Conservation (phyloP, 2,329 filamentous ascomycete species). For the Fusarium sublunatum region DNA sequence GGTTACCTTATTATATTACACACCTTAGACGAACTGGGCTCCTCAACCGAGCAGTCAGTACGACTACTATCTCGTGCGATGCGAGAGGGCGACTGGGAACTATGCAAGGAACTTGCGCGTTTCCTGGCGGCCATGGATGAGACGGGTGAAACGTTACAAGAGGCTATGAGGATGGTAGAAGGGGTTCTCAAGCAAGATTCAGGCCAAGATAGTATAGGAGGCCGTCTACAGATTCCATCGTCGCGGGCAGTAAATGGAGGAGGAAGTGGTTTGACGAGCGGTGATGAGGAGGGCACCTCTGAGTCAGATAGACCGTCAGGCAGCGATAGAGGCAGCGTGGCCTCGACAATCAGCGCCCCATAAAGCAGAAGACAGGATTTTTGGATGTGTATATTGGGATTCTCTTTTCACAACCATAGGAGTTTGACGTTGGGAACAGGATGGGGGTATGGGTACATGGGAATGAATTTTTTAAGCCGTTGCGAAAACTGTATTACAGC, state of each 20-base stretch:
- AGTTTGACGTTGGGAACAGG: conserved; percentile 29
- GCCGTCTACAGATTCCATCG: conserved; percentile 50
- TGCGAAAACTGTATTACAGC: neutral
- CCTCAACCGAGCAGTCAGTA: conserved; percentile 81
- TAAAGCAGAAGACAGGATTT: conserved; percentile 18
- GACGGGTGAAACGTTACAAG: conserved; percentile 80
- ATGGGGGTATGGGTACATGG: conserved; percentile 14
- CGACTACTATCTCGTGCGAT: conserved; percentile 84
- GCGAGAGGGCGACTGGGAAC: conserved; percentile 88
- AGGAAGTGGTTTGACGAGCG: conserved; percentile 44
- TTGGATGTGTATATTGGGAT: conserved; percentile 17
- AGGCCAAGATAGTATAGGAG: conserved; percentile 42
- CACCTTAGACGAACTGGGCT: conserved; percentile 76
- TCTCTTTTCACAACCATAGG: conserved; percentile 16
- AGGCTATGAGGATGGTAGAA: conserved; percentile 74
- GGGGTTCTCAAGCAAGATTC: conserved; percentile 50
- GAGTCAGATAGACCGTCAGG: conserved; percentile 53
- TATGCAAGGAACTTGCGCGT: conserved; percentile 94
- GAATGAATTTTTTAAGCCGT: conserved; percentile 8
- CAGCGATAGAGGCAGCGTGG: conserved; percentile 54
- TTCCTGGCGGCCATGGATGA: conserved; percentile 94
- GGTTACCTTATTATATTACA: conserved; percentile 97
- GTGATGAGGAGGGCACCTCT: conserved; percentile 50
- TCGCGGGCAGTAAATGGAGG: conserved; percentile 49
- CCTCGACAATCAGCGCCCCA: conserved; percentile 49